Conservation (phyloP, 768 basidiomycete species). For the Pisolithus albus region DNA sequence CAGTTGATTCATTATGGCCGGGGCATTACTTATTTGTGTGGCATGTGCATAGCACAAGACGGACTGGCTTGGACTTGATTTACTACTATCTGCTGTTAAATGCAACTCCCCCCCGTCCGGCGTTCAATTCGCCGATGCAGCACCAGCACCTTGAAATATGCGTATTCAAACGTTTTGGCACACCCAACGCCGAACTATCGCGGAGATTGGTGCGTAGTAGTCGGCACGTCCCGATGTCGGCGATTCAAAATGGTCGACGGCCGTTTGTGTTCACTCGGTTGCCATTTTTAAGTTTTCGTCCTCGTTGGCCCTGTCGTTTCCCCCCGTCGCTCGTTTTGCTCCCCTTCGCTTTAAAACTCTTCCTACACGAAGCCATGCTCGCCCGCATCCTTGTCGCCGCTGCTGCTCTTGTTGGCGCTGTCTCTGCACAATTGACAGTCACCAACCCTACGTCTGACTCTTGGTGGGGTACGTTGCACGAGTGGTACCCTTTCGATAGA, state of each 20-base stretch:
- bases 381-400: slow-evolving; percentile 28
- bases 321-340: slow-evolving; percentile 22
- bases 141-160: no score
- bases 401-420: slow-evolving; percentile 33
- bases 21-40: no score
- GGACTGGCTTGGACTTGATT: no score
- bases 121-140: no score
- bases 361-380: slow-evolving; percentile 23
- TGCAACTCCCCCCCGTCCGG: no score
- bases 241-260: background rate
- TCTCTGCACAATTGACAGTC: slow-evolving; percentile 39
- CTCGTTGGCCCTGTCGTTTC: slow-evolving; percentile 3
- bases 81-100: no score
- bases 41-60: no score
- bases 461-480: slow-evolving; percentile 55
- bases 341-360: slow-evolving; percentile 8
- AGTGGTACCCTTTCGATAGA: background rate
- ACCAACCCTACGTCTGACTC: slow-evolving; percentile 35
- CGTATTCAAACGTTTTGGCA: no score
- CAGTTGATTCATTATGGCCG: no score
- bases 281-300: background rate
- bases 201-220: background rate
- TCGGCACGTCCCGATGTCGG: background rate
- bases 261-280: background rate
- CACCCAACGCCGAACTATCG: no score